Evolutionary conservation across 1,139 yeast species (phyloP).

Genomic region (Waltiozyma sp.): DNA sequence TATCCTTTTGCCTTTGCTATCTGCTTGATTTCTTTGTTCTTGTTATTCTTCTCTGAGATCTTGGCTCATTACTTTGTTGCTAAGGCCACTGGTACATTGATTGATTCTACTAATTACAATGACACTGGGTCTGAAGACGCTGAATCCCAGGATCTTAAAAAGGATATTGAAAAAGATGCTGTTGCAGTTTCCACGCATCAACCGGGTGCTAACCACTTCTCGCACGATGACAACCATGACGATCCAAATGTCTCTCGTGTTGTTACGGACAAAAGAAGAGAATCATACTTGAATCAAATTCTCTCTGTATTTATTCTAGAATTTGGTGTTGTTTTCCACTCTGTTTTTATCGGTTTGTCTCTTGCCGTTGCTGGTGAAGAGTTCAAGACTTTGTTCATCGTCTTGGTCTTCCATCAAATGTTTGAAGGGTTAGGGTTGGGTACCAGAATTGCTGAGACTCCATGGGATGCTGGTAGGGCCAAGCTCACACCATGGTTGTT

Average conservation of each 20-base stretch:
- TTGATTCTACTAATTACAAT: conserved; percentile 34
- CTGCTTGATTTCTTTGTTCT: conserved; percentile 41
- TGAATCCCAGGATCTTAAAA: conserved; percentile 3
- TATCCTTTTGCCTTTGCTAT: conserved; percentile 56
- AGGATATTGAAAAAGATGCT: conserved; percentile 1
- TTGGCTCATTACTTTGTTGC: conserved; percentile 38
- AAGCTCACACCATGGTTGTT: conserved; percentile 47
- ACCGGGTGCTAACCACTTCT: conserved; percentile 29
- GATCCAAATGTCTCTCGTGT: conserved; percentile 33
- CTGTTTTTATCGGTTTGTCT: conserved; percentile 68
- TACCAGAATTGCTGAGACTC: conserved; percentile 64
- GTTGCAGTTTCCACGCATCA: conserved; percentile 5
- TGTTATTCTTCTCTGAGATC: conserved; percentile 44
- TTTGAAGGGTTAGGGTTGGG: conserved; percentile 93
- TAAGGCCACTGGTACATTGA: conserved; percentile 14
- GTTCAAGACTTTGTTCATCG: conserved; percentile 66
- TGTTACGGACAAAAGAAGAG: conserved; percentile 1
- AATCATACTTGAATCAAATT: conserved; percentile 25
- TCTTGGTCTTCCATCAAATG: conserved; percentile 79
- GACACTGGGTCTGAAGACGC: conserved; percentile 36
- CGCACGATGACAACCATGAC: conserved; percentile 41
- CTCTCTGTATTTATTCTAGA: conserved; percentile 55
- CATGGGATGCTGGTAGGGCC: conserved; percentile 39
- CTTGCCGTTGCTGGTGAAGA: conserved; percentile 63
- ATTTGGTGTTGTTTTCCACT: conserved; percentile 74